These are phyloP conservation scores for Gaeumannomyces tritici DNA, from an alignment of 2,329 filamentous ascomycete genomes.

Conservation along the genomic window DNA sequence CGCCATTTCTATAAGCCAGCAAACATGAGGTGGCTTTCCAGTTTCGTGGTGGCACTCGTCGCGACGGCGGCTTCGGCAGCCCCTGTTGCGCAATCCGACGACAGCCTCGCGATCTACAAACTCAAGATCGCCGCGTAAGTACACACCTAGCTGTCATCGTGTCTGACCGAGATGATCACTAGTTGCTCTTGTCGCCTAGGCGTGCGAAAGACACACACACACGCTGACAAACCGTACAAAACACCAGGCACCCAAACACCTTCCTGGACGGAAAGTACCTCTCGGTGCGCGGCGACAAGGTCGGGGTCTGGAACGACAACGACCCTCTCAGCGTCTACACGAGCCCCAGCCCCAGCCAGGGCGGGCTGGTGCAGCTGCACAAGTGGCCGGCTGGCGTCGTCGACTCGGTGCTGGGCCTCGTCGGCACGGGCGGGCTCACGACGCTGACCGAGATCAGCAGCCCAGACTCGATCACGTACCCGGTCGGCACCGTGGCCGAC, in stretches of 20 bases:
- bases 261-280: slow-evolving; percentile 23
- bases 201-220: background rate
- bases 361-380: slow-evolving; percentile 23
- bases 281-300: slow-evolving; percentile 15
- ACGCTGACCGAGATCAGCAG: slow-evolving; percentile 22
- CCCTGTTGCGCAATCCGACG: background rate
- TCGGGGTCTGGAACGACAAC: slow-evolving; percentile 20
- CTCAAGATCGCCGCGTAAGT: slow-evolving; percentile 5
- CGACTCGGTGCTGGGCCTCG: slow-evolving; percentile 25
- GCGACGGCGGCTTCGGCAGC: slow-evolving; percentile 1
- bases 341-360: slow-evolving; percentile 6
- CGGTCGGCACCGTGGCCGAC: slow-evolving; percentile 16
- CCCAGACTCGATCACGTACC: slow-evolving; percentile 15
- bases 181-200: background rate
- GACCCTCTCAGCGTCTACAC: slow-evolving; percentile 19
- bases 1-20: background rate
- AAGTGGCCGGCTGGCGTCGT: slow-evolving; percentile 24
- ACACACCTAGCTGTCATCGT: background rate
- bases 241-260: background rate
- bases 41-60: background rate
- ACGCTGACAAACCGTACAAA: background rate
- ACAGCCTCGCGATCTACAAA: background rate
- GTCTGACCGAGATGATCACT: background rate
- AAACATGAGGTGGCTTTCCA: slow-evolving; percentile 4
- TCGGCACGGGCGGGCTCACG: slow-evolving; percentile 21